Evolutionary conservation across 1,139 yeast species (phyloP).

Genomic region (Geotrichum bryndzae): DNA sequence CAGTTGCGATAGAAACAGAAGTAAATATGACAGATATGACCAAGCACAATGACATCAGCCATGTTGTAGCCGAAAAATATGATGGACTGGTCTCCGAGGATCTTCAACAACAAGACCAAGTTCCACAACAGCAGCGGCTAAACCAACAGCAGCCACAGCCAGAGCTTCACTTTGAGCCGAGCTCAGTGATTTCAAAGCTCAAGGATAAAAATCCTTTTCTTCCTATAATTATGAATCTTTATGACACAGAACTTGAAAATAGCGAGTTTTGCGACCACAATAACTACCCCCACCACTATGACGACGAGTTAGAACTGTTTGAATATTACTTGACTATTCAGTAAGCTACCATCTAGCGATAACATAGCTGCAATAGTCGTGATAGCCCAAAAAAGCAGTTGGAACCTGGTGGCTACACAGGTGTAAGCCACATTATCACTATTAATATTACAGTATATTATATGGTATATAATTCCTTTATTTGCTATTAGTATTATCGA

Average conservation of each 20-base stretch:
- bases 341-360: background rate
- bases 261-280: background rate
- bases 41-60: background rate
- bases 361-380: no score
- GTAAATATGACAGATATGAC: background rate
- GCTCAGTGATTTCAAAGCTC: constrained; percentile 2
- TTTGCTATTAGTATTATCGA: background rate
- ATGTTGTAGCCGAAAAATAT: background rate
- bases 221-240: constrained; percentile 2
- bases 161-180: background rate
- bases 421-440: background rate
- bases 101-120: background rate
- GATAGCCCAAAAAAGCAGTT: background rate
- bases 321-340: constrained; percentile 2
- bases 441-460: background rate
- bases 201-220: constrained; percentile 15
- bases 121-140: background rate
- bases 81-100: background rate
- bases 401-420: background rate
- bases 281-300: background rate
- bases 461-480: background rate
- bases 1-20: background rate
- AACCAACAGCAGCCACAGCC: background rate
- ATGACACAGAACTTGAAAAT: background rate
- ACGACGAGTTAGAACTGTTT: constrained; percentile 12